Conservation (phyloP, 2,329 filamentous ascomycete genomes). For the Colletotrichum kahawae region DNA sequence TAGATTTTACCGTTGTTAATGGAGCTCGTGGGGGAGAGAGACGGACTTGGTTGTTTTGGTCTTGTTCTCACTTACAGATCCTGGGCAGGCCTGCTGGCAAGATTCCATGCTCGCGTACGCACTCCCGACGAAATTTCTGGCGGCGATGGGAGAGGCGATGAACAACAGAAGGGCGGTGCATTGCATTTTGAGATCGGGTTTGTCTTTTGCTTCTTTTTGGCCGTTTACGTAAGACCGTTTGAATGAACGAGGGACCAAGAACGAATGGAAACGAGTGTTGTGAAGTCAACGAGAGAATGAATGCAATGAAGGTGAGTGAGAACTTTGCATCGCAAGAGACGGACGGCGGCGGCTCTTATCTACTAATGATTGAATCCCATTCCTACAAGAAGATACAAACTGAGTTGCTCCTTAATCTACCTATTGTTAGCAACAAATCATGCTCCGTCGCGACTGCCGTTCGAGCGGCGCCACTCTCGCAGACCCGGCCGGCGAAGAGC, state of each 20-base stretch:
- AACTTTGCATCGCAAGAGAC: background rate
- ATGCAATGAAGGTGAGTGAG: background rate
- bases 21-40: too few species aligned
- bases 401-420: background rate
- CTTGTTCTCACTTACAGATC: background rate
- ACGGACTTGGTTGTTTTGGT: too few species aligned
- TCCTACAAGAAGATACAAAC: rapidly evolving
- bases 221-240: too few species aligned
- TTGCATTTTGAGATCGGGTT: background rate
- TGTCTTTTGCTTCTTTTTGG: too few species aligned
- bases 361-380: background rate
- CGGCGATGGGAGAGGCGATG: background rate
- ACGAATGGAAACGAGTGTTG: background rate
- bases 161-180: background rate
- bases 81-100: background rate
- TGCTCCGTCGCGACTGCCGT: background rate
- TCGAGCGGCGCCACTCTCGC: background rate
- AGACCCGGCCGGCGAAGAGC: background rate
- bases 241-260: too few species aligned
- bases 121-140: background rate
- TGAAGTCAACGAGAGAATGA: background rate
- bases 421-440: background rate
- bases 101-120: rapidly evolving
- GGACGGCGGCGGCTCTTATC: background rate
- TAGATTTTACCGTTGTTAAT: too few species aligned